phyloP scores from a whole-genome alignment of 495 filamentous ascomycete species.

The Monascus purpureus region DNA sequence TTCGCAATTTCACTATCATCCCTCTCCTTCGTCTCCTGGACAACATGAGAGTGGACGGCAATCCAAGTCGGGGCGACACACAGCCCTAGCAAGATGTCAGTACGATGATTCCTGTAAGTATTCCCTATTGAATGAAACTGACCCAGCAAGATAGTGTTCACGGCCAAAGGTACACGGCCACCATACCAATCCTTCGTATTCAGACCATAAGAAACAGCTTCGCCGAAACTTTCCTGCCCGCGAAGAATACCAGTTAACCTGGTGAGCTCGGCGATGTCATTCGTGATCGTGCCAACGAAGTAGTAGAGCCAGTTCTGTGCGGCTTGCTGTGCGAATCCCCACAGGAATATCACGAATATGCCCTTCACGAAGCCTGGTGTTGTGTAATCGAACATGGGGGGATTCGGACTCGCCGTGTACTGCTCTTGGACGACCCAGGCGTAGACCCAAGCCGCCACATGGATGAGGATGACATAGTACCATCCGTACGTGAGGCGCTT shows the following conservation, averaged over 20 bases:
- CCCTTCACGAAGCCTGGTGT: constrained; percentile 21
- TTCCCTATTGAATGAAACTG: too few species aligned
- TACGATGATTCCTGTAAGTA: too few species aligned
- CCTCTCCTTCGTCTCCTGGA: too few species aligned
- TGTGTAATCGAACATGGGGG: constrained; percentile 11
- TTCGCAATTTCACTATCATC: too few species aligned
- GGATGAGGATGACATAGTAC: constrained; percentile 7
- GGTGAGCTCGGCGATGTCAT: constrained; percentile 27
- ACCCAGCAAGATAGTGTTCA: constrained; percentile 37
- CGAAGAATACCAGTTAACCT: constrained; percentile 26
- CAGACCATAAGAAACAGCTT: constrained; percentile 46
- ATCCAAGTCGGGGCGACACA: too few species aligned
- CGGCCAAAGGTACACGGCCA: constrained; percentile 32
- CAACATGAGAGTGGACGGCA: too few species aligned
- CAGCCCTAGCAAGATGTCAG: too few species aligned
- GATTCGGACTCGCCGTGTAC: constrained; percentile 9
- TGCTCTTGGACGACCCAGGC: constrained; percentile 14
- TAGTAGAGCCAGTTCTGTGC: too few species aligned
- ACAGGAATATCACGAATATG: constrained; percentile 26
- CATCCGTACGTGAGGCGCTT: constrained; percentile 7
- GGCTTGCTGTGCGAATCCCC: constrained; percentile 22
- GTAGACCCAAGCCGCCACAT: constrained; percentile 14
- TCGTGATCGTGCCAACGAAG: constrained; percentile 29
- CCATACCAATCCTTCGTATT: constrained; percentile 32
- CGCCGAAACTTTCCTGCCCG: constrained; percentile 27